These are phyloP conservation scores for Capillidium heterosporum DNA, from an alignment of 371 early-diverging fungal genomes.

Conservation along the genomic window DNA sequence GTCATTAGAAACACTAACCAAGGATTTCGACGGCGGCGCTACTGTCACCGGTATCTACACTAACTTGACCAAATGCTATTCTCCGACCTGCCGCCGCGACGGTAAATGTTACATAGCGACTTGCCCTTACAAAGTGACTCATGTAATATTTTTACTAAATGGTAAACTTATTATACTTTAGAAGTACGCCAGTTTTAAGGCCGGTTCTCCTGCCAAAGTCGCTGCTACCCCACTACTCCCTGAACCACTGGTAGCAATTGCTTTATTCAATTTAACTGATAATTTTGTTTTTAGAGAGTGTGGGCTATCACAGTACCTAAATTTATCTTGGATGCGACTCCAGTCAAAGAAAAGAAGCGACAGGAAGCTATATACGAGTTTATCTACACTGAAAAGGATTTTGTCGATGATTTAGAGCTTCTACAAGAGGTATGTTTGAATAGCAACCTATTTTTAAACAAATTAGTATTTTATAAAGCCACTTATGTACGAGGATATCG, in stretches of 20 bases:
- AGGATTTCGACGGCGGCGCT: constrained; percentile 7
- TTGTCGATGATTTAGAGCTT: constrained; percentile 60
- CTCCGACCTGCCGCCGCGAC: constrained; percentile 71
- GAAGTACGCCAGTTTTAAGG: not conserved
- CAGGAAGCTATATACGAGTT: constrained; percentile 87
- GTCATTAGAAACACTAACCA: constrained; percentile 4
- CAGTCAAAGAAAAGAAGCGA: constrained; percentile 55
- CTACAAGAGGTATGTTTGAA: constrained; percentile 35
- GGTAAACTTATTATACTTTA: not conserved
- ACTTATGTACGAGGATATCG: constrained; percentile 35
- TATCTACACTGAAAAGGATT: constrained; percentile 77
- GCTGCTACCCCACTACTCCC: not conserved
- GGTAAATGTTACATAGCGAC: constrained; percentile 64
- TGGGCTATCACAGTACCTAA: constrained; percentile 44
- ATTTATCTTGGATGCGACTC: constrained; percentile 45
- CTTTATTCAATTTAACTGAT: not conserved
- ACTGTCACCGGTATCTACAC: constrained; percentile 62
- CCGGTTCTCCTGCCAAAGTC: not conserved
- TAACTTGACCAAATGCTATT: constrained; percentile 70
- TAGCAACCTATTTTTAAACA: not conserved
- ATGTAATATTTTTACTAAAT: not conserved
- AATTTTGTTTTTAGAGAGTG: constrained; percentile 14
- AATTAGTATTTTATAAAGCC: constrained; percentile 55
- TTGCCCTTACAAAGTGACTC: constrained; percentile 57
- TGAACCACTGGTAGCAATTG: not conserved